A percentile compares a stretch with the other conserved stretches of the same genome.
phyloP scores from a whole-genome alignment of 2,329 filamentous ascomycete species.

The Talaromyces sp. region DNA sequence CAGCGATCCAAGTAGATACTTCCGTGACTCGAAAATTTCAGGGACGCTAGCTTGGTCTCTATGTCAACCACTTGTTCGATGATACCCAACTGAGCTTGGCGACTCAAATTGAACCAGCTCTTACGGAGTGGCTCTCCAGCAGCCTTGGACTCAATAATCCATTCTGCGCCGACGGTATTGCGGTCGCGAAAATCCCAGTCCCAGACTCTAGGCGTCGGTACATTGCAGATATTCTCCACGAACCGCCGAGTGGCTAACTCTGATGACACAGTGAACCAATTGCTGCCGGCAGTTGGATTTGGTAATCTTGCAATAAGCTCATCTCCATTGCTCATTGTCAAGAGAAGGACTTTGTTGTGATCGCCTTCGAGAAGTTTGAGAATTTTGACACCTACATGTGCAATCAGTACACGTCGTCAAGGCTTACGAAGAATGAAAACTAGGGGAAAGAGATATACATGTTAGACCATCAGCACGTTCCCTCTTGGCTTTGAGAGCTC shows the following conservation, averaged over 20 bases:
- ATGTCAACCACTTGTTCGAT: constrained; percentile 23
- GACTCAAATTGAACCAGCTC: constrained; percentile 28
- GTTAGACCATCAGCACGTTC: not conserved
- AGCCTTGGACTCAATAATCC: constrained; percentile 40
- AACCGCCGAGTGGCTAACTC: constrained; percentile 28
- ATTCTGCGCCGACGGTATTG: constrained; percentile 41
- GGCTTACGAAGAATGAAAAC: not conserved
- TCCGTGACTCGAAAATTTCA: constrained; percentile 24
- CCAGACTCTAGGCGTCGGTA: constrained; percentile 38
- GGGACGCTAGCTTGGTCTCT: constrained; percentile 22
- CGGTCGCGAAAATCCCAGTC: constrained; percentile 32
- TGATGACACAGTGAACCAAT: constrained; percentile 24
- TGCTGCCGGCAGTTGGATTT: constrained; percentile 22
- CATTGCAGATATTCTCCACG: constrained; percentile 15
- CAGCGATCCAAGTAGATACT: constrained; percentile 23
- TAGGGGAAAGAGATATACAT: not conserved
- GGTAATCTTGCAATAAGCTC: constrained; percentile 23
- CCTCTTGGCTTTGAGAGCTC: constrained; percentile 11
- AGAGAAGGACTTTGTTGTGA: constrained; percentile 26
- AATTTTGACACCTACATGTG: constrained; percentile 19
- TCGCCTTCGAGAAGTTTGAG: constrained; percentile 27
- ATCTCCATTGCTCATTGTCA: constrained; percentile 26
- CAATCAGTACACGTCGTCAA: not conserved
- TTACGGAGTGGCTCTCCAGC: constrained; percentile 30
- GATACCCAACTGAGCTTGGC: constrained; percentile 17